Conservation (phyloP, 441 rosid genomes). For the Adansonia madagascariensis region DNA sequence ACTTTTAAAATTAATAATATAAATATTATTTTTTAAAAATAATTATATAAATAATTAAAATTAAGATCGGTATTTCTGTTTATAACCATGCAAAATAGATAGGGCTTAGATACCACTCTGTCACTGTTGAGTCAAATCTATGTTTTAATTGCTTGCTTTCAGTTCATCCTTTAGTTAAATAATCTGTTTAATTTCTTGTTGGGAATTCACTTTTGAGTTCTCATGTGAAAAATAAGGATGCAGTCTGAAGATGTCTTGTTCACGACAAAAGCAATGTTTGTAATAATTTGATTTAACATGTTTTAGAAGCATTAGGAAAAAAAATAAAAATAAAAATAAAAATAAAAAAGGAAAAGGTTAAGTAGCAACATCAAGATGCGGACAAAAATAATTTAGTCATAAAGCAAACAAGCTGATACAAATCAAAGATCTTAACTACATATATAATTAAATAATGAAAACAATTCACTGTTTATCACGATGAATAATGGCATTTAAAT, state of each 20-base stretch:
- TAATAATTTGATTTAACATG: conserved; percentile 35
- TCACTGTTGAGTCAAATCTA: neutral
- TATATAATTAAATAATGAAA: too few relatives aligned
- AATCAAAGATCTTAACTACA: conserved; percentile 27
- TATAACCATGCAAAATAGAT: neutral
- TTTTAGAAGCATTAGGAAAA: conserved; percentile 28
- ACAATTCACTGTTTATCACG: conserved; percentile 17
- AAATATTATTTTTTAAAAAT: too few relatives aligned
- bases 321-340: neutral
- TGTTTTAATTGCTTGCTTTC: neutral
- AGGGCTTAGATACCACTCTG: neutral
- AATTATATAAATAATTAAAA: too few relatives aligned
- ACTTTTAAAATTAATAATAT: too few relatives aligned
- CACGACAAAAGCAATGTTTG: neutral
- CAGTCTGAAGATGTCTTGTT: neutral
- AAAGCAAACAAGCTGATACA: neutral
- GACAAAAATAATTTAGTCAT: conserved; percentile 23
- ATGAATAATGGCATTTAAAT: neutral
- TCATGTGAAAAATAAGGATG: neutral
- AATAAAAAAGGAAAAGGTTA: neutral
- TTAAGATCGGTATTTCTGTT: too few relatives aligned
- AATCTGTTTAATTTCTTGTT: neutral
- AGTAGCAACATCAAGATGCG: conserved; percentile 21
- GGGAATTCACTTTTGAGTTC: neutral
- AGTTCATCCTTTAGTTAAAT: too few relatives aligned